phyloP scores from a whole-genome alignment of 1,284 basidiomycete genomes.

The Rhodofomes roseus region DNA sequence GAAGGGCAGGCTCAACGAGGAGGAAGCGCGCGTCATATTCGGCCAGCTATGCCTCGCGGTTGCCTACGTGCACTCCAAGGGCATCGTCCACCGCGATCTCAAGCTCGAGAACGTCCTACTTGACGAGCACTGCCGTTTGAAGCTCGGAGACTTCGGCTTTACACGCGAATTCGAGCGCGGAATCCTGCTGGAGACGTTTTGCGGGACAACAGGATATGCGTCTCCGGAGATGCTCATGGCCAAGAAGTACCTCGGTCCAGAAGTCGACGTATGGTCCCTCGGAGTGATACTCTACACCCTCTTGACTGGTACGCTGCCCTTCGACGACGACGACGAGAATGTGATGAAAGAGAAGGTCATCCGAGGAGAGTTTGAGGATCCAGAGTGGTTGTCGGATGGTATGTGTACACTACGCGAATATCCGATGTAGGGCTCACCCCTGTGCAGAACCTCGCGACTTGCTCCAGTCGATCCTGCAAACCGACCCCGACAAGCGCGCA shows the following conservation, averaged over 20 bases:
- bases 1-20: conserved; percentile 83
- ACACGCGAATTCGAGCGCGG: conserved; percentile 91
- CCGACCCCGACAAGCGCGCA: conserved; percentile 73
- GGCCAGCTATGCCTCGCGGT: conserved; percentile 97
- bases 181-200: conserved; percentile 88
- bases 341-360: conserved; percentile 89
- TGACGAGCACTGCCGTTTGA: conserved; percentile 84
- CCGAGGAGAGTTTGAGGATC: conserved; percentile 87
- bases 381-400: conserved; percentile 88
- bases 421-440: conserved; percentile 7
- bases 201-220: conserved; percentile 95
- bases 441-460: conserved; percentile 76
- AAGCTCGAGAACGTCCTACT: conserved; percentile 95
- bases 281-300: conserved; percentile 95
- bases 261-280: conserved; percentile 97
- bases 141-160: conserved; percentile 96
- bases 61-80: conserved; percentile 85
- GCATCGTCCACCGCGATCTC: conserved; percentile 93
- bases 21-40: conserved; percentile 82
- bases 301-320: conserved; percentile 91
- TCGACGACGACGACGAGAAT: conserved; percentile 94
- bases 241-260: conserved; percentile 89
- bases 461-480: conserved; percentile 76
- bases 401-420: conserved; percentile 1
- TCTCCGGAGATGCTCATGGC: conserved; percentile 93